Percentiles rank a stretch among this genome's conserved stretches.
Conservation (phyloP, 2,329 filamentous ascomycete species). For the Stagonosporopsis vannaccii region DNA sequence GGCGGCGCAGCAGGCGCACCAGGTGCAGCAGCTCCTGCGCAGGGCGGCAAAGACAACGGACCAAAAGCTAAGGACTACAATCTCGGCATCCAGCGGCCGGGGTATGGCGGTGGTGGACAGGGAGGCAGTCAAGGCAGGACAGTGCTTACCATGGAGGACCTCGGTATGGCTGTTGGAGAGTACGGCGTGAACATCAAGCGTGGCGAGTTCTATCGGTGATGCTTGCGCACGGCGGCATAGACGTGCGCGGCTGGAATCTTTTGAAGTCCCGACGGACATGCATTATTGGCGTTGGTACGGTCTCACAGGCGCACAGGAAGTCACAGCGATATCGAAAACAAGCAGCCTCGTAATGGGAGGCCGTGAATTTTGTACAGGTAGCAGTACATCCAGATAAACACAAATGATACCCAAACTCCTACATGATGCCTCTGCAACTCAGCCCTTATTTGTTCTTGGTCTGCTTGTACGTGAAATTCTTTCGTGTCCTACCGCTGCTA, state of each 20-base stretch:
- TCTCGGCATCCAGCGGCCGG: constrained; percentile 57
- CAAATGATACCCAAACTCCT: constrained; percentile 50
- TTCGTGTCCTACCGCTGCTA: constrained; percentile 64
- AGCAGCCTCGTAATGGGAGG: constrained; percentile 11
- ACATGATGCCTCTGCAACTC: constrained; percentile 31
- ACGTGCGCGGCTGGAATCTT: not conserved
- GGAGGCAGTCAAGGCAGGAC: constrained; percentile 89
- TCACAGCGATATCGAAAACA: constrained; percentile 1
- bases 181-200: constrained; percentile 98
- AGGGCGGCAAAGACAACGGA: constrained; percentile 54
- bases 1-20: constrained; percentile 69
- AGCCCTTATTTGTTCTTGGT: constrained; percentile 70
- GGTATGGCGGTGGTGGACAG: constrained; percentile 80
- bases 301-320: constrained; percentile 28
- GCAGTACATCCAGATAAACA: constrained; percentile 41
- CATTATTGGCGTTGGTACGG: constrained; percentile 39
- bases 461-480: constrained; percentile 72
- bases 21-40: constrained; percentile 63
- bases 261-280: constrained; percentile 13
- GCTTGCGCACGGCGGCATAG: not conserved
- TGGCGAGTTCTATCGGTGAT: constrained; percentile 91
- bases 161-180: constrained; percentile 97
- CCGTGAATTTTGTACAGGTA: constrained; percentile 43
- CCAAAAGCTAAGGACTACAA: constrained; percentile 57
- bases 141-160: constrained; percentile 96